These are phyloP conservation scores for Prunus mongolica DNA, from an alignment of 306 rosid genomes.

Conservation along the genomic window DNA sequence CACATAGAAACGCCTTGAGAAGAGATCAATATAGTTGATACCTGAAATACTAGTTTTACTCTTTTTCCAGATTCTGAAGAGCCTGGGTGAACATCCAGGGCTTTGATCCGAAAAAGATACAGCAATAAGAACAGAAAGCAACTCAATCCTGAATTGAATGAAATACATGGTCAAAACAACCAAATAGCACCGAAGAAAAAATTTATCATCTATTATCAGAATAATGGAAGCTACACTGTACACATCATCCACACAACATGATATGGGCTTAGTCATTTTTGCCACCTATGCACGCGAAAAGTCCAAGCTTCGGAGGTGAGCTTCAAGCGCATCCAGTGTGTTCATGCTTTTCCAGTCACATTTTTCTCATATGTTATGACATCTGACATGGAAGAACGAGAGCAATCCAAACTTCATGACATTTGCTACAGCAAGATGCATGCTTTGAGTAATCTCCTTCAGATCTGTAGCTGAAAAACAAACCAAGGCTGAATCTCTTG, in stretches of 20 bases:
- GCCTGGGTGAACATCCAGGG: constrained; percentile 36
- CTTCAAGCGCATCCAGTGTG: constrained; percentile 8
- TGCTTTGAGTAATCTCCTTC: constrained; percentile 14
- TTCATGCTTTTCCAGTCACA: neutral
- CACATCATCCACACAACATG: constrained; percentile 33
- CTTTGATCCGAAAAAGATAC: constrained; percentile 42
- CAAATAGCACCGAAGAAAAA: constrained; percentile 1
- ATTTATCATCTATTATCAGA: constrained; percentile 12
- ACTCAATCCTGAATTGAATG: constrained; percentile 40
- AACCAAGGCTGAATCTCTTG: neutral
- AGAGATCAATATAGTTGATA: constrained; percentile 16
- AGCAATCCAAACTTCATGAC: constrained; percentile 4
- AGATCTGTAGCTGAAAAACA: constrained; percentile 19
- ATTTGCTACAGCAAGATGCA: neutral
- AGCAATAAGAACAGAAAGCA: constrained; percentile 43
- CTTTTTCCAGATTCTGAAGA: constrained; percentile 26
- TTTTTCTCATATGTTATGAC: neutral
- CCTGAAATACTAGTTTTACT: constrained; percentile 29
- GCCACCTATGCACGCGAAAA: constrained; percentile 20
- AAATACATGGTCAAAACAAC: constrained; percentile 38
- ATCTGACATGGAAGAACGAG: constrained; percentile 3
- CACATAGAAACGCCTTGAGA: neutral
- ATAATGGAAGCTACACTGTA: constrained; percentile 28
- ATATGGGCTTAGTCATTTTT: constrained; percentile 12
- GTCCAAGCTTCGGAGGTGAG: constrained; percentile 8